These are phyloP conservation scores for Rosa chinensis DNA, from an alignment of 306 rosid species.

Conservation along the genomic window DNA sequence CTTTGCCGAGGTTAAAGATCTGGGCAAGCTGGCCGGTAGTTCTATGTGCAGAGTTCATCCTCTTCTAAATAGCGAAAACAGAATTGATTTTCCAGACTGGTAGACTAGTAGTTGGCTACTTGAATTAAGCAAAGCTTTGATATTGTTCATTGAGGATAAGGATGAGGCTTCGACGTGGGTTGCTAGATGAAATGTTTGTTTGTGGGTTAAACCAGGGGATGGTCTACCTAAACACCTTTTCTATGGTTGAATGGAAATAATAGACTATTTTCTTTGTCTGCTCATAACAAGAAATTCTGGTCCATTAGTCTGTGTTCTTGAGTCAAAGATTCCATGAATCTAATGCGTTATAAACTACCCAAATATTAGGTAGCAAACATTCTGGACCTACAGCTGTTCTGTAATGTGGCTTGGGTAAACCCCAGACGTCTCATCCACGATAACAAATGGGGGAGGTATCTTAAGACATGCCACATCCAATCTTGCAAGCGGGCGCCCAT, in stretches of 20 bases:
- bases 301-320: neutral
- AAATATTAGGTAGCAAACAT: neutral
- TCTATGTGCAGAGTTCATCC: neutral
- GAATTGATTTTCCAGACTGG: neutral
- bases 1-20: neutral
- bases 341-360: neutral
- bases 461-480: neutral
- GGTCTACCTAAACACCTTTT: neutral
- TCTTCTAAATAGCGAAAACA: neutral
- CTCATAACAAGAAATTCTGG: neutral
- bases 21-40: neutral
- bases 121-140: neutral
- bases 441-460: neutral
- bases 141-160: neutral
- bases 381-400: neutral
- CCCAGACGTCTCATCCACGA: neutral
- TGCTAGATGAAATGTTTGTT: neutral
- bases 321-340: neutral
- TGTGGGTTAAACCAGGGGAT: neutral
- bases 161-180: neutral
- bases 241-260: no score
- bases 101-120: neutral
- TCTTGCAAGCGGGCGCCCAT: neutral
- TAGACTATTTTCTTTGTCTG: neutral
- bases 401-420: neutral